phyloP scores from a whole-genome alignment of 1,139 yeast species.

The Kluyveromyces marxianus region DNA sequence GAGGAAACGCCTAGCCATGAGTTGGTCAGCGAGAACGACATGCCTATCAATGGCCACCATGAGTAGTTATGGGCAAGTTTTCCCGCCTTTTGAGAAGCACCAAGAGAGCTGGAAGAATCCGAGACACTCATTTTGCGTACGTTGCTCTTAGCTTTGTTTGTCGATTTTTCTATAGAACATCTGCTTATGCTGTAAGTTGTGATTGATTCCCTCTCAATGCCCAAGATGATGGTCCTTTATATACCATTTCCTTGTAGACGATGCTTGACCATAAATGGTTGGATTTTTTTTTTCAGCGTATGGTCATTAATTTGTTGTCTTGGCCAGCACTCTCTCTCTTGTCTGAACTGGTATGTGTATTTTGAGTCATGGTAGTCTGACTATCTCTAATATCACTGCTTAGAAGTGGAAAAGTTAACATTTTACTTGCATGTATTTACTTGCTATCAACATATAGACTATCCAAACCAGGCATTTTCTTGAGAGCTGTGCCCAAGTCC shows the following conservation, averaged over 20 bases:
- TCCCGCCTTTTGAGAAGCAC: neutral
- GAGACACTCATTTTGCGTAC: neutral
- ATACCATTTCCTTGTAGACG: neutral
- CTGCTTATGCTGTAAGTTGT: neutral
- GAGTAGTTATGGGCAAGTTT: conserved; percentile 45
- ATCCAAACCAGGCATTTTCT: conserved; percentile 7
- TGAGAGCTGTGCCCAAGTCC: conserved; percentile 5
- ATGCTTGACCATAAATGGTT: neutral
- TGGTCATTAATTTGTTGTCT: neutral
- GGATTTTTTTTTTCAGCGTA: neutral
- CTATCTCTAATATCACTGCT: neutral
- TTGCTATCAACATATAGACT: neutral
- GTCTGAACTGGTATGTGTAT: neutral
- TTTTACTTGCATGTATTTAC: neutral
- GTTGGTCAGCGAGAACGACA: conserved; percentile 45
- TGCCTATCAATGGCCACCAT: conserved; percentile 45
- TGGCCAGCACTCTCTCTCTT: neutral
- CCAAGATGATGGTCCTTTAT: neutral
- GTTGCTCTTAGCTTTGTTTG: too few species aligned
- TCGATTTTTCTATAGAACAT: neutral
- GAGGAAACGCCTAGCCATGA: conserved; percentile 49
- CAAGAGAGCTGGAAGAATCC: neutral
- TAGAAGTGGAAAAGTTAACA: neutral
- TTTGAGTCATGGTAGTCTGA: neutral
- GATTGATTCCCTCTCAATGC: neutral